A percentile compares a stretch with the other conserved stretches of the same genome.
Conservation (phyloP, 352 stramenopile genomes). For the Phytophthora pisi region DNA sequence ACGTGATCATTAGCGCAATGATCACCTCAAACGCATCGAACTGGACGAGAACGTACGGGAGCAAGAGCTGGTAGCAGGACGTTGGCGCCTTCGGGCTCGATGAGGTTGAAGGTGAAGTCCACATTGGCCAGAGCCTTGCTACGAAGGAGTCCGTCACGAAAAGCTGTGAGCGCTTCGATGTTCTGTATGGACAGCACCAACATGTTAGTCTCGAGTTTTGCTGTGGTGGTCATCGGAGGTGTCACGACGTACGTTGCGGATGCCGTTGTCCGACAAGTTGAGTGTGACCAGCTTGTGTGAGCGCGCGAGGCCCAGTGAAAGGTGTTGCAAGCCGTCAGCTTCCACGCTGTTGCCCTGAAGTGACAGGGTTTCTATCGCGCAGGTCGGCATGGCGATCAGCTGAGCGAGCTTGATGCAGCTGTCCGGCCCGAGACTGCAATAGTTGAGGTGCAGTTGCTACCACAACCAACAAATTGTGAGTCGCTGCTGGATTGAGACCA, state of each 20-base stretch:
- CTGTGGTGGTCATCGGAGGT: no score
- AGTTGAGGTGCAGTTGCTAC: constrained; percentile 81
- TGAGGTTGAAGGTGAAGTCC: constrained; percentile 82
- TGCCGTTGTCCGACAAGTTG: constrained; percentile 82
- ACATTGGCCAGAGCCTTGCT: constrained; percentile 75
- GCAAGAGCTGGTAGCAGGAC: constrained; percentile 63
- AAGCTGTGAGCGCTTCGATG: constrained; percentile 52
- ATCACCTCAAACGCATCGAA: background rate
- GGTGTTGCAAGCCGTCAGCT: constrained; percentile 66
- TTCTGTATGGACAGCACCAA: constrained; percentile 30
- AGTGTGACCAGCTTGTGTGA: constrained; percentile 61
- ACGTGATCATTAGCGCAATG: background rate
- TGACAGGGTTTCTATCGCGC: constrained; percentile 62
- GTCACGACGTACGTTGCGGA: constrained; percentile 56
- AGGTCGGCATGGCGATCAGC: constrained; percentile 62
- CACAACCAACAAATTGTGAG: background rate
- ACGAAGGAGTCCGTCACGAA: constrained; percentile 66
- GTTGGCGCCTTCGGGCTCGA: constrained; percentile 66
- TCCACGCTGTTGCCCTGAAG: constrained; percentile 65
- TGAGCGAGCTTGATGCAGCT: constrained; percentile 77
- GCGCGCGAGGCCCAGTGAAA: constrained; percentile 74
- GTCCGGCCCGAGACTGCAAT: constrained; percentile 51
- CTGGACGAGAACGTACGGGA: constrained; percentile 33
- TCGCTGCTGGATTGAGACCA: background rate
- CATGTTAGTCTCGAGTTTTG: no score